Percentiles rank a stretch among this genome's conserved stretches.
These are phyloP conservation scores for Melastoma malabathricum DNA, from an alignment of 345 rosid species.

Conservation along the genomic window DNA sequence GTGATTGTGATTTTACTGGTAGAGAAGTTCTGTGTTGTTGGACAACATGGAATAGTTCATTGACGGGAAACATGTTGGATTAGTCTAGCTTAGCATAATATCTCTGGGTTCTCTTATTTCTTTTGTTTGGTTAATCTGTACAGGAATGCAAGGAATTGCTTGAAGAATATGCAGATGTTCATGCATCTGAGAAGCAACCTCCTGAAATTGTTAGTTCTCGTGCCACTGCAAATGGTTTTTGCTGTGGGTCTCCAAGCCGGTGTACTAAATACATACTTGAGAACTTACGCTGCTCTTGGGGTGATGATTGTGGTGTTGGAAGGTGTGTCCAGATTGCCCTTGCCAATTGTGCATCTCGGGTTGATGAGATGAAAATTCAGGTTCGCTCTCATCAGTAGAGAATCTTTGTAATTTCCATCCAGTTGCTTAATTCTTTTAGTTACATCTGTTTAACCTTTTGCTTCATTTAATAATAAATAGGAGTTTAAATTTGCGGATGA, in stretches of 20 bases:
- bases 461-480: conserved; percentile 23
- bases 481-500: conserved; percentile 23
- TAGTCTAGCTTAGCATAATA: too few relatives aligned
- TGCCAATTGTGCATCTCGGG: conserved; percentile 12
- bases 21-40: too few relatives aligned
- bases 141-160: conserved; percentile 11
- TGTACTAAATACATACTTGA: conserved; percentile 34
- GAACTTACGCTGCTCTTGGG: conserved; percentile 28
- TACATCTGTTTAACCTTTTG: conserved; percentile 2
- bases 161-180: conserved; percentile 8
- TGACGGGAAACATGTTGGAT: too few relatives aligned
- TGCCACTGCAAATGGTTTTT: conserved; percentile 12
- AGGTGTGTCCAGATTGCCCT: conserved; percentile 38
- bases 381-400: conserved; percentile 12
- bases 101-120: background rate
- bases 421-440: background rate
- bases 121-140: conserved; percentile 11
- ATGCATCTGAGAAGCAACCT: conserved; percentile 8
- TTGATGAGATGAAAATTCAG: conserved; percentile 18
- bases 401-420: too few relatives aligned
- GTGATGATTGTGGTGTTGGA: conserved; percentile 32
- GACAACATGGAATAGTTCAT: too few relatives aligned
- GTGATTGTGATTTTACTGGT: too few relatives aligned
- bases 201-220: conserved; percentile 5
- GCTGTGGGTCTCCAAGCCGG: conserved; percentile 14